Evolutionary conservation across 352 stramenopile species (phyloP).

Genomic region (Phytophthora pinifolia): DNA sequence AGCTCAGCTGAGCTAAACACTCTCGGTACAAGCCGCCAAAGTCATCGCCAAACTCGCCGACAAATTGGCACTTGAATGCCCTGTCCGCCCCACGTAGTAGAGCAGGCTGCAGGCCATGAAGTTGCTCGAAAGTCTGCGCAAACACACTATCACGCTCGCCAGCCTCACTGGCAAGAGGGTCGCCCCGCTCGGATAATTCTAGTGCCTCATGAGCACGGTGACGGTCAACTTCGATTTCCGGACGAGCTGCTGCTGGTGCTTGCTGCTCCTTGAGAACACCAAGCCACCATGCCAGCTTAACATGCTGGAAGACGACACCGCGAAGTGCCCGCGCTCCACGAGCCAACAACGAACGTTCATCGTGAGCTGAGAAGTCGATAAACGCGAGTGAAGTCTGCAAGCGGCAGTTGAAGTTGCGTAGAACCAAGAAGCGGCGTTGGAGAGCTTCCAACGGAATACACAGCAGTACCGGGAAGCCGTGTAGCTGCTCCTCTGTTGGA

Average conservation of each 20-base stretch:
- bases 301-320: conserved; percentile 82
- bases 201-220: conserved; percentile 69
- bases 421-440: conserved; percentile 80
- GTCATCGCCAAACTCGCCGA: conserved; percentile 90
- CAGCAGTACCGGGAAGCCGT: conserved; percentile 45
- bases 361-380: conserved; percentile 76
- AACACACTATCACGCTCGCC: conserved; percentile 82
- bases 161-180: conserved; percentile 25
- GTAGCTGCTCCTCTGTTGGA: conserved; percentile 65
- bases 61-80: conserved; percentile 92
- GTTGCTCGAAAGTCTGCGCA: conserved; percentile 83
- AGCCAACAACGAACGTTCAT: conserved; percentile 64
- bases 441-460: conserved; percentile 54
- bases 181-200: conserved; percentile 38
- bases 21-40: conserved; percentile 91
- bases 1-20: conserved; percentile 86
- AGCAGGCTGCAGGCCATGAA: conserved; percentile 85
- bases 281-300: conserved; percentile 89
- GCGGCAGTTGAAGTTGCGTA: conserved; percentile 88
- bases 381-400: conserved; percentile 86
- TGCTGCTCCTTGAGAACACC: conserved; percentile 88
- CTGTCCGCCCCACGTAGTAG: conserved; percentile 81
- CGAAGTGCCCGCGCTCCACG: conserved; percentile 58
- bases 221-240: conserved; percentile 87
- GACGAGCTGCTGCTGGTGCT: conserved; percentile 68